phyloP scores from a whole-genome alignment of 345 rosid species.

The Eucalyptus erythrocorys region DNA sequence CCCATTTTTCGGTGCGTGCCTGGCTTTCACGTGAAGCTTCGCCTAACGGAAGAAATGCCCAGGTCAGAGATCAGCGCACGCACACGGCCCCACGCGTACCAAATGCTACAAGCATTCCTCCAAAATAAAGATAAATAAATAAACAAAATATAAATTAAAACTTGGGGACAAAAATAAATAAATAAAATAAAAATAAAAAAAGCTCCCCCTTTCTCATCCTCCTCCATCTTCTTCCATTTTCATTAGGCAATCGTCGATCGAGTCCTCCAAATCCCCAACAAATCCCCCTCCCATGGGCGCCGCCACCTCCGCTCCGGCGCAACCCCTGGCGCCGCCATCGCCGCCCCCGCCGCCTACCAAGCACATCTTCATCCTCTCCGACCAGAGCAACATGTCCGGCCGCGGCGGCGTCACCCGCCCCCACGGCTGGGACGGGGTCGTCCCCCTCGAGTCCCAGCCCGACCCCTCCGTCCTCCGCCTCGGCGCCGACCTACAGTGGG shows the following conservation, averaged over 20 bases:
- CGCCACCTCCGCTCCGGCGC: neutral
- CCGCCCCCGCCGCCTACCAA: neutral
- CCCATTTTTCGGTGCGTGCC: neutral
- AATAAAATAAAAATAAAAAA: neutral
- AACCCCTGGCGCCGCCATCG: neutral
- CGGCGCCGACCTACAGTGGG: constrained; percentile 54
- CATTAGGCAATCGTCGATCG: neutral
- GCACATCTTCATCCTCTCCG: constrained; percentile 72
- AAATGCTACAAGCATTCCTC: neutral
- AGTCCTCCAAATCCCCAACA: neutral
- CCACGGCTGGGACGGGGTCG: constrained; percentile 54
- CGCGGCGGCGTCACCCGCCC: constrained; percentile 65
- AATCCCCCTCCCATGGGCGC: neutral
- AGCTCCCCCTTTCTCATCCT: no score
- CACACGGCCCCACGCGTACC: neutral
- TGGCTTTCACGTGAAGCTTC: neutral
- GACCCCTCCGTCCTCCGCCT: constrained; percentile 52
- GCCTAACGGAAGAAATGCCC: neutral
- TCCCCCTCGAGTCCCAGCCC: constrained; percentile 56
- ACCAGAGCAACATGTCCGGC: constrained; percentile 95
- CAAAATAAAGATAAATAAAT: neutral
- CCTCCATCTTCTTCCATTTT: neutral
- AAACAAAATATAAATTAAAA: neutral
- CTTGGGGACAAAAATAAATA: neutral
- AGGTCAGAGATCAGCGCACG: neutral